Conservation (phyloP, 2,329 filamentous ascomycete genomes). For the Botrytis squamosa region DNA sequence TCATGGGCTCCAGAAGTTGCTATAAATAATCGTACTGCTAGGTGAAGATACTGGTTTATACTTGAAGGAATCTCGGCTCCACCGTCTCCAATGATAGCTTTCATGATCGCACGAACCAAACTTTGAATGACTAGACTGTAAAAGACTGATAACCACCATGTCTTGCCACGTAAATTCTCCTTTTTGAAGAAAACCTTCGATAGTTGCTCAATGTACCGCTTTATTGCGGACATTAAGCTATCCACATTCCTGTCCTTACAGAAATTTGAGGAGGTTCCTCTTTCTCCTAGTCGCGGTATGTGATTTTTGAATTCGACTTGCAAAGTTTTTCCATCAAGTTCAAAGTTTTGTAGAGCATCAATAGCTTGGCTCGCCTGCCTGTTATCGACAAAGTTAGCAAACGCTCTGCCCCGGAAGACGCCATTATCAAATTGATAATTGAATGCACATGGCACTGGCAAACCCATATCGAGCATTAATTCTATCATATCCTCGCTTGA, state of each 20-base stretch:
- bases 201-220: neutral
- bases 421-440: slow-evolving; percentile 99
- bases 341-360: slow-evolving; percentile 89
- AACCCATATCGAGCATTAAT: slow-evolving; percentile 89
- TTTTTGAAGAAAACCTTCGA: neutral
- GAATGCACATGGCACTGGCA: slow-evolving; percentile 95
- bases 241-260: neutral
- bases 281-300: neutral
- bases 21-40: neutral
- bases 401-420: slow-evolving; percentile 91
- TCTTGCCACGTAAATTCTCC: neutral
- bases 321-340: slow-evolving; percentile 89
- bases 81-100: neutral
- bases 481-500: slow-evolving; percentile 93
- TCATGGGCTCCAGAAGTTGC: neutral
- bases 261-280: neutral
- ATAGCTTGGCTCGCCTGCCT: slow-evolving; percentile 93
- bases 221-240: neutral
- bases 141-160: neutral
- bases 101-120: neutral
- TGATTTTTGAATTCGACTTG: slow-evolving; percentile 95
- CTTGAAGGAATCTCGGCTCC: neutral
- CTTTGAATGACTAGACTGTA: neutral
- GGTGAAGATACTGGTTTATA: neutral
- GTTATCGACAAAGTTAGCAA: slow-evolving; percentile 95